Percentiles rank a stretch among this genome's conserved stretches.
phyloP scores from a whole-genome alignment of 148 eudicot species.

The Silene conica region DNA sequence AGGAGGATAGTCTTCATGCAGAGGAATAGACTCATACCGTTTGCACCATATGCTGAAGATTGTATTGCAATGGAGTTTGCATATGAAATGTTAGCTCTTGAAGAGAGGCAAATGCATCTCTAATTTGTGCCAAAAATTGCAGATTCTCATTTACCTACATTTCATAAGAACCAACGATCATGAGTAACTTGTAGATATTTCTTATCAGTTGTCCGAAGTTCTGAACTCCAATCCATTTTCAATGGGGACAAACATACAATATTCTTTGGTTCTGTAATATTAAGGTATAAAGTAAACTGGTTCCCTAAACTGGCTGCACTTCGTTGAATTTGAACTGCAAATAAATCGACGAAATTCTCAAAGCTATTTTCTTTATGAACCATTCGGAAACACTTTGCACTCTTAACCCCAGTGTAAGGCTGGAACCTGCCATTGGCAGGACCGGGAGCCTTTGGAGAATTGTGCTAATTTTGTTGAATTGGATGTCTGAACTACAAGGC shows the following conservation, averaged over 20 bases:
- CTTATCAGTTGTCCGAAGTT: not conserved
- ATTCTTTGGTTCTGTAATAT: not conserved
- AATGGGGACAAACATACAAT: not conserved
- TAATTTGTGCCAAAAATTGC: constrained; percentile 57
- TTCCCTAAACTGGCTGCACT: not conserved
- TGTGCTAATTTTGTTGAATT: not conserved
- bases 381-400: not conserved
- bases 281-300: not conserved
- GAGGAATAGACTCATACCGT: constrained; percentile 38
- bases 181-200: not conserved
- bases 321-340: no score
- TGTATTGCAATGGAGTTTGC: constrained; percentile 21
- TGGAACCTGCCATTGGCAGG: no score
- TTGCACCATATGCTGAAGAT: constrained; percentile 31
- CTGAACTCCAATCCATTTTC: not conserved
- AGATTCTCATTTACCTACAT: constrained; percentile 53
- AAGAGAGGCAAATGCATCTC: constrained; percentile 43
- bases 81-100: constrained; percentile 38
- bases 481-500: not conserved
- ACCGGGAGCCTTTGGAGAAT: not conserved
- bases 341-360: not conserved
- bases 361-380: not conserved
- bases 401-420: no score
- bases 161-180: constrained; percentile 1
- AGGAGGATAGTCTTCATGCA: constrained; percentile 15